Evolutionary conservation across 305 asterid species (phyloP).

Genomic region (Fraxinus sp.): DNA sequence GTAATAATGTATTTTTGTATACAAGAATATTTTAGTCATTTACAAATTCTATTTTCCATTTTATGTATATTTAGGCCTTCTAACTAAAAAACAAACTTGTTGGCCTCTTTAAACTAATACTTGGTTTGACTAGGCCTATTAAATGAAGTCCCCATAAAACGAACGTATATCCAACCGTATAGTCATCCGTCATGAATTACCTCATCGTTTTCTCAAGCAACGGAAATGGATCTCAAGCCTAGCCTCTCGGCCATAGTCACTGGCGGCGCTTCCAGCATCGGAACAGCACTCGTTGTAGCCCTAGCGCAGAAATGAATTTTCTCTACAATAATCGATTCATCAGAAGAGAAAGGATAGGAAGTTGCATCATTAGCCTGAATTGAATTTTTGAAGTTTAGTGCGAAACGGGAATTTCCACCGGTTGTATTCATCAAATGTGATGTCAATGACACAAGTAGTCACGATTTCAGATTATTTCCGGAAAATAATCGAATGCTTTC

Average conservation of each 20-base stretch:
- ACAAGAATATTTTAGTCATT: too few species aligned
- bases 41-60: too few species aligned
- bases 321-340: conserved; percentile 63
- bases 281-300: conserved; percentile 70
- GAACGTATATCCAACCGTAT: too few species aligned
- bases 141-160: too few species aligned
- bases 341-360: conserved; percentile 57
- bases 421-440: conserved; percentile 66
- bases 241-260: conserved; percentile 92
- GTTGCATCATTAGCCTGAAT: conserved; percentile 55
- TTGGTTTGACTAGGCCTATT: too few species aligned
- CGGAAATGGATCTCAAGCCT: conserved; percentile 71
- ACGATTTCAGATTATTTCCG: not conserved
- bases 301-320: conserved; percentile 76
- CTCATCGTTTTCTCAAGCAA: not conserved
- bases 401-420: conserved; percentile 43
- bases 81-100: too few species aligned
- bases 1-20: too few species aligned
- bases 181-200: not conserved
- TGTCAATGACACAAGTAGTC: conserved; percentile 51
- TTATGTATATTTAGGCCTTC: too few species aligned
- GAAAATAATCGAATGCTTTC: not conserved
- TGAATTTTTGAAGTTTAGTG: conserved; percentile 51
- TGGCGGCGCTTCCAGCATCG: conserved; percentile 95
- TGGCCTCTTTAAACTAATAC: too few species aligned